A percentile compares a stretch with the other conserved stretches of the same genome.
phyloP scores from a whole-genome alignment of 2,329 filamentous ascomycete species.

The Elsinoe ampelina region DNA sequence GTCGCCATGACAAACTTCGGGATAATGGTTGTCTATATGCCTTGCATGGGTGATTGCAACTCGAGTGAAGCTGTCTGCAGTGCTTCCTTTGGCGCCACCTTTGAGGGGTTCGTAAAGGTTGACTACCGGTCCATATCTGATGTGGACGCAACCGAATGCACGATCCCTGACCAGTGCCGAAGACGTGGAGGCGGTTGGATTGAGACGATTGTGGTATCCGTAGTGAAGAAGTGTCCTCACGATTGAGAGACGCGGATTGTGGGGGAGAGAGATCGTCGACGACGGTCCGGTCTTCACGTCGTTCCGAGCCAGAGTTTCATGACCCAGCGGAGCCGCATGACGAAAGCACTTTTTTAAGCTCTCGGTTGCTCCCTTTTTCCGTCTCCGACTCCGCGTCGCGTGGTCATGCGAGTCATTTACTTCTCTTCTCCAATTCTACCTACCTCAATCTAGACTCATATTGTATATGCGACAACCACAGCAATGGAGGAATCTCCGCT shows the following conservation, averaged over 20 bases:
- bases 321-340: not conserved
- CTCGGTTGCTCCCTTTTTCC: not conserved
- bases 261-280: not conserved
- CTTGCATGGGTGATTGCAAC: not conserved
- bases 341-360: not conserved
- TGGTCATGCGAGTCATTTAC: not conserved
- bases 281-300: not conserved
- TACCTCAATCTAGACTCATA: too few relatives aligned
- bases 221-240: too few relatives aligned
- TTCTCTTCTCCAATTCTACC: too few relatives aligned
- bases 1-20: not conserved
- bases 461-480: too few relatives aligned
- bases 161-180: too few relatives aligned
- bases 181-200: too few relatives aligned
- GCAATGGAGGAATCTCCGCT: not conserved
- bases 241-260: not conserved
- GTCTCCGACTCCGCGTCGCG: not conserved
- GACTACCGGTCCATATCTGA: too few relatives aligned
- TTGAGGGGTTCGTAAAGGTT: too few relatives aligned
- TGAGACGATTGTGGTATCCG: too few relatives aligned
- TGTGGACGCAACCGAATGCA: too few relatives aligned
- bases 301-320: not conserved
- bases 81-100: too few relatives aligned
- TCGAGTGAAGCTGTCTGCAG: not conserved
- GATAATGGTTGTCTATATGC: too few relatives aligned